Evolutionary conservation across 306 rosid genomes (phyloP).

Genomic region (Pyrus pyrifolia): DNA sequence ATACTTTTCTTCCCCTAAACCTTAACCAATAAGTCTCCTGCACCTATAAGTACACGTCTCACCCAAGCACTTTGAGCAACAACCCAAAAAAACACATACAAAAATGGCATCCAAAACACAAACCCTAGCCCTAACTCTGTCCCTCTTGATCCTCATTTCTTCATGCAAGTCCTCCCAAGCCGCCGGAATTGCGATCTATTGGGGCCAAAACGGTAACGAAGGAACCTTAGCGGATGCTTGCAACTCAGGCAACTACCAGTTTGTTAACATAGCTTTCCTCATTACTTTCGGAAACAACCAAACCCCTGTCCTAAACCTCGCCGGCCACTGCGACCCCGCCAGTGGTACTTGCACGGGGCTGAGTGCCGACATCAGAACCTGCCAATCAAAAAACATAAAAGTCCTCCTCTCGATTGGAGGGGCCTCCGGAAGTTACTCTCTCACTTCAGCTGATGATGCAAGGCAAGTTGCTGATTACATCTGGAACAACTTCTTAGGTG

Average conservation of each 20-base stretch:
- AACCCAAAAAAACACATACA: not conserved
- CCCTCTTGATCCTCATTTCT: slow-evolving; percentile 26
- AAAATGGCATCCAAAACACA: slow-evolving; percentile 36
- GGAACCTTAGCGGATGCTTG: slow-evolving; percentile 48
- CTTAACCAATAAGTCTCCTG: not conserved
- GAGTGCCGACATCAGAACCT: slow-evolving; percentile 28
- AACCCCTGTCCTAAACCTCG: slow-evolving; percentile 35
- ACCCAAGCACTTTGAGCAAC: not conserved
- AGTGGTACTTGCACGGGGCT: slow-evolving; percentile 22
- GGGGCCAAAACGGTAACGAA: slow-evolving; percentile 51
- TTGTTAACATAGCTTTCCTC: slow-evolving; percentile 52
- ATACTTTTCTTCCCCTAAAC: not conserved
- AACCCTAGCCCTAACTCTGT: slow-evolving; percentile 10
- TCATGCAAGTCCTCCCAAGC: slow-evolving; percentile 19
- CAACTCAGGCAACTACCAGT: slow-evolving; percentile 49
- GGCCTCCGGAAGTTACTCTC: slow-evolving; percentile 24
- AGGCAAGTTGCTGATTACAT: slow-evolving; percentile 30
- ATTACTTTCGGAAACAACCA: slow-evolving; percentile 40
- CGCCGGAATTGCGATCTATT: slow-evolving; percentile 44
- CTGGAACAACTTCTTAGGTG: slow-evolving; percentile 56
- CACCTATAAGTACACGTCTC: slow-evolving; percentile 10
- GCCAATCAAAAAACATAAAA: slow-evolving; percentile 40
- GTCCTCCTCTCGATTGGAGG: slow-evolving; percentile 67
- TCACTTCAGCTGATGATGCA: slow-evolving; percentile 41
- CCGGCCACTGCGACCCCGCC: slow-evolving; percentile 34